Conservation (phyloP, 1,284 basidiomycete species). For the Pseudozyma tsukubaensis region DNA sequence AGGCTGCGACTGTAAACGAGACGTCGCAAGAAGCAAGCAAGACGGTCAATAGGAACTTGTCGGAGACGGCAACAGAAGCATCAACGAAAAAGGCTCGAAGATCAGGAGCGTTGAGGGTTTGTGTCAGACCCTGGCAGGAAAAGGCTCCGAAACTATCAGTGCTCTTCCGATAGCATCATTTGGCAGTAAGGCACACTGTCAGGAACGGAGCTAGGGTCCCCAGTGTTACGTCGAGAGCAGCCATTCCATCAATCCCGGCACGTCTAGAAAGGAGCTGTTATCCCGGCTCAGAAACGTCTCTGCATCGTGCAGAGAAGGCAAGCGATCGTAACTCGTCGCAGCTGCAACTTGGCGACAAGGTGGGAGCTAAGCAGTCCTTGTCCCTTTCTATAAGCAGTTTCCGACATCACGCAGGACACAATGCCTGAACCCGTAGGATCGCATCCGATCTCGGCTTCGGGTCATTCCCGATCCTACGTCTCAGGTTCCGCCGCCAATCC, state of each 20-base stretch:
- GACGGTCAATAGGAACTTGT: background rate
- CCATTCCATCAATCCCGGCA: no score
- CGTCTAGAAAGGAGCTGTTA: no score
- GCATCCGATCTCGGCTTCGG: conserved; percentile 19
- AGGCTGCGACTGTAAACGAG: no score
- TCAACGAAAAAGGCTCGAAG: background rate
- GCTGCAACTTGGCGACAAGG: no score
- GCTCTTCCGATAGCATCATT: background rate
- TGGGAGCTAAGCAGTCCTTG: no score
- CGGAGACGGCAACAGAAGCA: background rate
- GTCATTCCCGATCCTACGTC: conserved; percentile 21
- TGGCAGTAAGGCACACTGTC: background rate
- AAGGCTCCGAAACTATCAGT: conserved; percentile 21
- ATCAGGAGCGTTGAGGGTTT: no score
- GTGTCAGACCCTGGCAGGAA: background rate
- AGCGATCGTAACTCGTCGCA: no score
- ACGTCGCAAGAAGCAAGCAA: no score
- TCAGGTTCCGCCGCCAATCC: conserved; percentile 14
- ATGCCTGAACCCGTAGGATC: conserved; percentile 15
- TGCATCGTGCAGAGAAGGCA: no score
- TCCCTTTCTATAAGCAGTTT: background rate
- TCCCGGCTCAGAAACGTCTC: no score
- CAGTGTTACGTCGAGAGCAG: no score
- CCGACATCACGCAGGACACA: background rate
- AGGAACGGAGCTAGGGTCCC: background rate